Evolutionary conservation across 73 alveolate species (phyloP), one percentile per base, ranked within the genome.

Genomic region (Symbiodinium pilosum): DNA sequence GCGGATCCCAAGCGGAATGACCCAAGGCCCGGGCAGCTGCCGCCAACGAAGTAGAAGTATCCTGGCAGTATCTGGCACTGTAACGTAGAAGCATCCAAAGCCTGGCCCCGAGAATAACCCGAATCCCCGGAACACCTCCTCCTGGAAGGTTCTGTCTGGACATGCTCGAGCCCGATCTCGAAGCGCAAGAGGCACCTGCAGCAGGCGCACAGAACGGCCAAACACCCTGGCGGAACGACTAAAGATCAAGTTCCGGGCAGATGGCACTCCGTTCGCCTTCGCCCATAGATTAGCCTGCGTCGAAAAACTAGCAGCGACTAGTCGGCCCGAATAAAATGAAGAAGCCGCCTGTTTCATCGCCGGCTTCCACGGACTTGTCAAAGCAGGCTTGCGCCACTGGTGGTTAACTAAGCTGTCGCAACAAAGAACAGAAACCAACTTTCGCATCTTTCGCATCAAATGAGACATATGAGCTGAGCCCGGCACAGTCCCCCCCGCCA

Each of bases 391-490:
- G 14, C 69, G 69, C 69, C 69, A 52, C 69, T 52, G 69, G 69
- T 52, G 69, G 69, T 52, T 52, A 28, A 52, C 69, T 52, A 28
- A 52, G 69, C 69, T 28, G 69, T 52, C 69, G 69, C 69, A 28
- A 28, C 69, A 52, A 52, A 52, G 69, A 18, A 52, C 69, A 52
- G n/a, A 20, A 52, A 52, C 69, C n/a, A 28, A 52, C 69, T n/a
- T n/a, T n/a, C 3, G 69, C 11, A 28, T 3, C 69, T 52, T 52
- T 52, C 69, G 69, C n/a, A n/a, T n/a, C n/a, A n/a, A n/a, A n/a
- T n/a, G n/a, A n/a, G n/a, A n/a, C n/a, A n/a, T n/a, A 52, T 52
- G 69, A 52, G 69, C 69, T 52, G n/a, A 52, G 69, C 69, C 69
- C 69, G 12, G 69, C 69, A 52, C 69, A 52, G 69, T 52, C 69